phyloP scores from a whole-genome alignment of 169 alveolate genomes.

The Cyclospora cayetanensis region DNA sequence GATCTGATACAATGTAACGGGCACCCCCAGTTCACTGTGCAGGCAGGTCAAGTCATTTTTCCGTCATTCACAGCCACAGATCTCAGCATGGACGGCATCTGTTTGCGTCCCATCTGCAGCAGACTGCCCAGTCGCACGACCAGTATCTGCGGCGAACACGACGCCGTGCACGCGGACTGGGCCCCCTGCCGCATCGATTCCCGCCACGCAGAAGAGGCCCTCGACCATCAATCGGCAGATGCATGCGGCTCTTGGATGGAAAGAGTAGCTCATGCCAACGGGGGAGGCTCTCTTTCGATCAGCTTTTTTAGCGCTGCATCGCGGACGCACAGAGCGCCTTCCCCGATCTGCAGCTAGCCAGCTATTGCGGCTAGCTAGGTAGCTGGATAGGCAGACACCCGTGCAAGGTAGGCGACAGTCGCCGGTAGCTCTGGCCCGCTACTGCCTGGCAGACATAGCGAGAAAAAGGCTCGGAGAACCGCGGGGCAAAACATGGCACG shows the following conservation, averaged over 20 bases:
- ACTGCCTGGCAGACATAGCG: too few relatives aligned
- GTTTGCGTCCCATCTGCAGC: background rate
- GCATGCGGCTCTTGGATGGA: background rate
- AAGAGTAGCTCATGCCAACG: background rate
- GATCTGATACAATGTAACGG: background rate
- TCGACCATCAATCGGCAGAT: background rate
- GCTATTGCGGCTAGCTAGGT: too few relatives aligned
- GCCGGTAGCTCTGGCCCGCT: too few relatives aligned
- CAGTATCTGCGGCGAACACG: background rate
- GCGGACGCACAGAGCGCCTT: background rate
- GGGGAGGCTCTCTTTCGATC: background rate
- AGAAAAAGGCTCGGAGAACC: too few relatives aligned
- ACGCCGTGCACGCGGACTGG: background rate
- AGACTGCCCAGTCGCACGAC: background rate
- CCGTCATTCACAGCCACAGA: background rate
- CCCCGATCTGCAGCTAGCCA: background rate
- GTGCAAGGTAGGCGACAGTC: too few relatives aligned
- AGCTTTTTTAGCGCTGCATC: background rate
- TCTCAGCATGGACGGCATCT: background rate
- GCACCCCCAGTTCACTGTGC: background rate
- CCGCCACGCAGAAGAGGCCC: background rate
- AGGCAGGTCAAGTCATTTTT: background rate
- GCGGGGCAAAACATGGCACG: too few relatives aligned
- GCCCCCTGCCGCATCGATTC: background rate
- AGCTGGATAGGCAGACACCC: too few relatives aligned